These are phyloP conservation scores for Hydrangea macrophylla DNA, from an alignment of 148 eudicot genomes.

Conservation along the genomic window DNA sequence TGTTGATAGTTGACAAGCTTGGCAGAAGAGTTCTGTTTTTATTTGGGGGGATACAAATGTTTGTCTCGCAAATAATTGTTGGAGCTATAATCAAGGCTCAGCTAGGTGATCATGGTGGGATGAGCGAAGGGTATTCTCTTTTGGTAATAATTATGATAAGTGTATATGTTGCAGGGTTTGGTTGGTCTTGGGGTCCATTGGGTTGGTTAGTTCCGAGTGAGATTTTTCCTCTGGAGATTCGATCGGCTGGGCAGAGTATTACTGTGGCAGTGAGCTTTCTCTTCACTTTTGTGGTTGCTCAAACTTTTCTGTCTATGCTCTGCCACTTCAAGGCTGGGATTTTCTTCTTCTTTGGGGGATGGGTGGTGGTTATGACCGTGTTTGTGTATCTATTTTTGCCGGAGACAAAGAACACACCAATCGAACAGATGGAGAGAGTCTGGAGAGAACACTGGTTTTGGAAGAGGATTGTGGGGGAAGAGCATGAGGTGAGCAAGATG, in stretches of 20 bases:
- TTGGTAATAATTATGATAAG: slow-evolving; percentile 28
- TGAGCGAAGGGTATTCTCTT: slow-evolving; percentile 25
- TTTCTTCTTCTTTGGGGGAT: slow-evolving; percentile 42
- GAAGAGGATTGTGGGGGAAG: slow-evolving; percentile 19
- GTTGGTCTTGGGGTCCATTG: slow-evolving; percentile 42
- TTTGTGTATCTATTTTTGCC: slow-evolving; percentile 34
- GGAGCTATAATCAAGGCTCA: slow-evolving; percentile 28
- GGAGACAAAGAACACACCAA: slow-evolving; percentile 38
- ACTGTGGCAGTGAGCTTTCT: slow-evolving; percentile 31
- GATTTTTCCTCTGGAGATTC: slow-evolving; percentile 30
- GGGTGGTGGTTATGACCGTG: slow-evolving; percentile 37
- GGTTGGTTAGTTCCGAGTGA: slow-evolving; percentile 43
- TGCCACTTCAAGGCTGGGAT: slow-evolving; percentile 34
- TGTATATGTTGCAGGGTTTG: slow-evolving; percentile 31
- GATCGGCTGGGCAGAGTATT: slow-evolving; percentile 36
- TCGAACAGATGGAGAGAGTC: slow-evolving; percentile 34
- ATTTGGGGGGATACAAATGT: slow-evolving; percentile 43
- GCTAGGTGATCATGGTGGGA: slow-evolving; percentile 28
- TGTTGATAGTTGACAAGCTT: slow-evolving; percentile 39
- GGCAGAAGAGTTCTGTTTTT: slow-evolving; percentile 37
- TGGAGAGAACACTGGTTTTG: slow-evolving; percentile 42
- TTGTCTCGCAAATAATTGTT: slow-evolving; percentile 30
- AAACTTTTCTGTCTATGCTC: slow-evolving; percentile 31
- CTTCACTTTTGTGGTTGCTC: slow-evolving; percentile 34
- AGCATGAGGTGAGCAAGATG: slow-evolving; percentile 3